A percentile compares a stretch with the other conserved stretches of the same genome.
phyloP scores from a whole-genome alignment of 2,329 filamentous ascomycete genomes.

The Ophiostoma quercus region DNA sequence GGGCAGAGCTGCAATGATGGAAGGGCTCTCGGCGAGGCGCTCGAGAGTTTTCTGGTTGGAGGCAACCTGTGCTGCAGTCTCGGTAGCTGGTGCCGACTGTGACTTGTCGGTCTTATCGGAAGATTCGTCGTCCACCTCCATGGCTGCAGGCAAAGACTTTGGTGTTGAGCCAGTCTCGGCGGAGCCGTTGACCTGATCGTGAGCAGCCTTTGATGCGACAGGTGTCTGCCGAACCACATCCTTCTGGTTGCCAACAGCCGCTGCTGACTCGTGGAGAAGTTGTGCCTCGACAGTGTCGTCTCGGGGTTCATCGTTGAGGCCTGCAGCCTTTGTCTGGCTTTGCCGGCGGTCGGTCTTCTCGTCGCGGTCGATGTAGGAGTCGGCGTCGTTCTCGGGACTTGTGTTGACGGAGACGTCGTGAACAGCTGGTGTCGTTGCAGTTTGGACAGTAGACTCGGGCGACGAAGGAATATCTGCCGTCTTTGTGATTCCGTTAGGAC shows the following conservation, averaged over 20 bases:
- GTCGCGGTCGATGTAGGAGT: conserved; percentile 49
- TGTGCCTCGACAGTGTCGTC: conserved; percentile 40
- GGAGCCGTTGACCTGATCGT: neutral
- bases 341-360: conserved; percentile 33
- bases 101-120: neutral
- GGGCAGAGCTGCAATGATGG: conserved; percentile 18
- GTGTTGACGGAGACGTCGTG: conserved; percentile 67
- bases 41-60: neutral
- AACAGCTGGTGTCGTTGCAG: conserved; percentile 65
- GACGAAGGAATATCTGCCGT: conserved; percentile 47
- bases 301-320: conserved; percentile 13
- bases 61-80: neutral
- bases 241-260: conserved; percentile 27
- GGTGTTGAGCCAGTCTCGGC: neutral
- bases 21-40: neutral
- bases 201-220: neutral
- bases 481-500: conserved; percentile 17
- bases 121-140: conserved; percentile 16
- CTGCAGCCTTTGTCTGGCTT: conserved; percentile 23
- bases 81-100: neutral
- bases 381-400: conserved; percentile 64
- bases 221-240: neutral
- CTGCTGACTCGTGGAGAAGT: conserved; percentile 41
- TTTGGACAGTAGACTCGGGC: conserved; percentile 64
- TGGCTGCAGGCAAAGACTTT: neutral